A percentile compares a stretch with the other conserved stretches of the same genome.
Conservation (phyloP, 2,329 filamentous ascomycete genomes). For the Elsinoe perseae region DNA sequence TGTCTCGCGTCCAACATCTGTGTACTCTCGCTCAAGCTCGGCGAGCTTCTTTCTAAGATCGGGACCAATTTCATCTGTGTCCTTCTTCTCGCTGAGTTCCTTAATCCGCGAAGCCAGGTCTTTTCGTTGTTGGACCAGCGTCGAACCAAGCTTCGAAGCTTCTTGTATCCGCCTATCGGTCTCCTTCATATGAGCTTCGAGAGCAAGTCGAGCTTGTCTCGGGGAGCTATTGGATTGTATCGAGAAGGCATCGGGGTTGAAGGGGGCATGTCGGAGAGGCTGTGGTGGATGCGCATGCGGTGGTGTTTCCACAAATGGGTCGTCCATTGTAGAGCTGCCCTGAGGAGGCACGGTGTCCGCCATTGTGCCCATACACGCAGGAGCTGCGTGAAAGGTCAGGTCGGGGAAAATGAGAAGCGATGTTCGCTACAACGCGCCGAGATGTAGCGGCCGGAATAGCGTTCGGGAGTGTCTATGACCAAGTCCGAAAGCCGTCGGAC, state of each 20-base stretch:
- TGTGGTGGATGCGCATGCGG: conserved; percentile 31
- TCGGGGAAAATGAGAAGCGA: neutral
- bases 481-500: conserved; percentile 1
- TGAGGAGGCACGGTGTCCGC: neutral
- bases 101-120: conserved; percentile 73
- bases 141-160: conserved; percentile 78
- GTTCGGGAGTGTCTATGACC: neutral
- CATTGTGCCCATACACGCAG: conserved; percentile 9
- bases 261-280: conserved; percentile 68
- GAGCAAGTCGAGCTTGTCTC: conserved; percentile 74
- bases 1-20: conserved; percentile 83
- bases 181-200: conserved; percentile 86
- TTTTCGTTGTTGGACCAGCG: conserved; percentile 77
- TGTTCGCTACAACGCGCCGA: conserved; percentile 5
- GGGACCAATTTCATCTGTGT: conserved; percentile 65
- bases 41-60: conserved; percentile 75
- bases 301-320: conserved; percentile 39
- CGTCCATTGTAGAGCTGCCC: conserved; percentile 19
- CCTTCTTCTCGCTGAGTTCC: conserved; percentile 72
- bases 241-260: conserved; percentile 66
- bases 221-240: conserved; percentile 70
- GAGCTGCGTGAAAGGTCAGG: neutral
- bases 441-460: neutral
- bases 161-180: conserved; percentile 88
- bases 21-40: conserved; percentile 90